Percentiles rank a stretch among this genome's conserved stretches.
Conservation (phyloP, 805 yeast genomes). For the Allodekkera sacchari region DNA sequence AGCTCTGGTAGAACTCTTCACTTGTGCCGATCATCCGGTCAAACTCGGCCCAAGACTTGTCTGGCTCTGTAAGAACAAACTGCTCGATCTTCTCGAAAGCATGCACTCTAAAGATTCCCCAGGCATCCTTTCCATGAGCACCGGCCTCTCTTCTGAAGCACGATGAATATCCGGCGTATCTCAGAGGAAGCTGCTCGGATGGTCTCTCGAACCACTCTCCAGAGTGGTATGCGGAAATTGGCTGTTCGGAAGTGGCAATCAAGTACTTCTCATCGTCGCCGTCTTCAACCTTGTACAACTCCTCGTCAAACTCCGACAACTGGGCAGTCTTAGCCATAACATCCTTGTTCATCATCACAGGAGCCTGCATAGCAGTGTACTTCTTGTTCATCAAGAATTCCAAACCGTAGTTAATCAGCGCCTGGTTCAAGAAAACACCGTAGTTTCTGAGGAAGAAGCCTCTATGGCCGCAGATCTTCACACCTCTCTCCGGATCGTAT, state of each 20-base stretch:
- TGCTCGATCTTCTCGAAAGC: slow-evolving; percentile 98
- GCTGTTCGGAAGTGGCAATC: slow-evolving; percentile 98
- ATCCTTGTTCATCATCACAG: slow-evolving; percentile 99
- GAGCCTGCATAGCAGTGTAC: slow-evolving; percentile 91
- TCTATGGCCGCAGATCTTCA: slow-evolving; percentile 95
- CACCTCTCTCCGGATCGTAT: slow-evolving; percentile 98
- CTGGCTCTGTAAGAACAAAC: slow-evolving; percentile 93
- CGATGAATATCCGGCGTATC: slow-evolving; percentile 96
- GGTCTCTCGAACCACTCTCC: slow-evolving; percentile 99
- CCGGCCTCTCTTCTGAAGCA: slow-evolving; percentile 99
- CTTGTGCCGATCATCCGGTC: slow-evolving; percentile 88
- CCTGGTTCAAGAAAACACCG: slow-evolving; percentile 97
- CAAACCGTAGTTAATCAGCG: slow-evolving; percentile 93
- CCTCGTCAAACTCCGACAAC: slow-evolving; percentile 96
- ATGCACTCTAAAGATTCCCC: slow-evolving; percentile 99
- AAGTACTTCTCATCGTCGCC: slow-evolving; percentile 97
- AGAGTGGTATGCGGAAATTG: slow-evolving; percentile 95
- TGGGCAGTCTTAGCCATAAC: slow-evolving; percentile 99
- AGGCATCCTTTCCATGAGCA: slow-evolving; percentile 97
- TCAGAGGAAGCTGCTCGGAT: slow-evolving; percentile 88
- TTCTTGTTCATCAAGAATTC: slow-evolving; percentile 65
- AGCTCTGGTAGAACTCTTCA: slow-evolving; percentile 88
- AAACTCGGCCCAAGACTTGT: slow-evolving; percentile 95
- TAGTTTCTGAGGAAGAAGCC: slow-evolving; percentile 92
- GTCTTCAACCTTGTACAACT: slow-evolving; percentile 90